Conservation (phyloP, 371 early-diverging fungal species). For the Mucor indicus region DNA sequence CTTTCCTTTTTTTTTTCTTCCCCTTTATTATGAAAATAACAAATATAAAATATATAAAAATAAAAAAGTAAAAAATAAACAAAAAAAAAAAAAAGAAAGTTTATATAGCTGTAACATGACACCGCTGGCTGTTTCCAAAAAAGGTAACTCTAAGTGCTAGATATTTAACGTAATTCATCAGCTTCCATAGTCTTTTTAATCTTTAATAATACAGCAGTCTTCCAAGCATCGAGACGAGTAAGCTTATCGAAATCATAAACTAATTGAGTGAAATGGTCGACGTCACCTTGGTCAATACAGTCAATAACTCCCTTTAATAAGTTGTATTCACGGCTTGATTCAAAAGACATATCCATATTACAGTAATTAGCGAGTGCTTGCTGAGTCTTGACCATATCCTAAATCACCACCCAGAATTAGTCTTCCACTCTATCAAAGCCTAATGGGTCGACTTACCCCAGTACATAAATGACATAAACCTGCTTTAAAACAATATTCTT, state of each 20-base stretch:
- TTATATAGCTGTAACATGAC: constrained; percentile 10
- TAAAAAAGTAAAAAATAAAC: neutral
- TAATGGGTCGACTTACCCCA: constrained; percentile 36
- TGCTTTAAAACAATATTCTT: constrained; percentile 94
- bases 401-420: neutral
- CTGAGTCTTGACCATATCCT: constrained; percentile 36
- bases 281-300: constrained; percentile 77
- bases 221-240: constrained; percentile 93
- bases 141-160: neutral
- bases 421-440: neutral
- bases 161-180: constrained; percentile 35
- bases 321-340: constrained; percentile 78
- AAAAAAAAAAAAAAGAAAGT: constrained; percentile 1
- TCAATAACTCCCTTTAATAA: constrained; percentile 74
- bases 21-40: neutral
- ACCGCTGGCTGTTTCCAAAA: constrained; percentile 4
- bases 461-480: constrained; percentile 86
- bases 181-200: constrained; percentile 66
- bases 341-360: constrained; percentile 82
- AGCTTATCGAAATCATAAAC: constrained; percentile 86
- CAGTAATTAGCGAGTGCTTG: constrained; percentile 44
- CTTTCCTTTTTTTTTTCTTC: too few relatives aligned
- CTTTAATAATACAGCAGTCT: constrained; percentile 84
- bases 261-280: constrained; percentile 77
- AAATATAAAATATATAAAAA: neutral